These are phyloP conservation scores for Zancudomyces culisetae DNA, from an alignment of 371 early-diverging fungal genomes.

Conservation along the genomic window DNA sequence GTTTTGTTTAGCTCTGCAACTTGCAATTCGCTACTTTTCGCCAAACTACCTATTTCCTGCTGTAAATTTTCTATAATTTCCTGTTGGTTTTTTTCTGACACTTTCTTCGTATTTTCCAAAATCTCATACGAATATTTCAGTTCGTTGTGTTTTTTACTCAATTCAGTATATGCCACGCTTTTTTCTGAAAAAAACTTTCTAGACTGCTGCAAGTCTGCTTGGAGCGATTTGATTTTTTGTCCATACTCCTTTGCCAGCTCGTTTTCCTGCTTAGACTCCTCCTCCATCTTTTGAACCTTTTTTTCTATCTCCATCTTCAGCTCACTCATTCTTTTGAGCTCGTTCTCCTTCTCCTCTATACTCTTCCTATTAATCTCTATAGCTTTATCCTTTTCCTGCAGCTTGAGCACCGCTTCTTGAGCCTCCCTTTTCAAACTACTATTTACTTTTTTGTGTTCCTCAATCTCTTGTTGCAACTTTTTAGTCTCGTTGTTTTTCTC, in stretches of 20 bases:
- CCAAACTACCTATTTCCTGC: neutral
- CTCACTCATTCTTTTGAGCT: neutral
- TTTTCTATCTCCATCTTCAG: neutral
- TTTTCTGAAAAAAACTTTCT: constrained; percentile 23
- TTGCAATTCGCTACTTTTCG: neutral
- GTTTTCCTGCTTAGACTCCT: neutral
- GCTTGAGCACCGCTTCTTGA: neutral
- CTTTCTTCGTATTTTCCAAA: neutral
- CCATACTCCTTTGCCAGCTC: neutral
- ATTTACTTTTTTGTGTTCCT: neutral
- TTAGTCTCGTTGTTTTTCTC: neutral
- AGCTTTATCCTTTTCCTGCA: neutral
- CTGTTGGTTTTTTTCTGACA: neutral
- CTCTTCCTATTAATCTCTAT: neutral
- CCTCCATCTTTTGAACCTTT: neutral
- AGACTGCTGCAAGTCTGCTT: constrained; percentile 18
- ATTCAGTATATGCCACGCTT: constrained; percentile 5
- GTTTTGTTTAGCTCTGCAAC: neutral
- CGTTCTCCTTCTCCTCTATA: neutral
- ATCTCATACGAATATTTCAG: neutral
- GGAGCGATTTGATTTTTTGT: neutral
- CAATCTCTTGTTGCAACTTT: neutral
- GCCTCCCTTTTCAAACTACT: neutral
- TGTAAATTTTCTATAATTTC: neutral
- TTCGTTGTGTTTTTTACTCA: neutral